Percentiles rank a stretch among this genome's conserved stretches.
These are phyloP conservation scores for Boeremia lycopersici DNA, from an alignment of 2,329 filamentous ascomycete species.

Conservation along the genomic window DNA sequence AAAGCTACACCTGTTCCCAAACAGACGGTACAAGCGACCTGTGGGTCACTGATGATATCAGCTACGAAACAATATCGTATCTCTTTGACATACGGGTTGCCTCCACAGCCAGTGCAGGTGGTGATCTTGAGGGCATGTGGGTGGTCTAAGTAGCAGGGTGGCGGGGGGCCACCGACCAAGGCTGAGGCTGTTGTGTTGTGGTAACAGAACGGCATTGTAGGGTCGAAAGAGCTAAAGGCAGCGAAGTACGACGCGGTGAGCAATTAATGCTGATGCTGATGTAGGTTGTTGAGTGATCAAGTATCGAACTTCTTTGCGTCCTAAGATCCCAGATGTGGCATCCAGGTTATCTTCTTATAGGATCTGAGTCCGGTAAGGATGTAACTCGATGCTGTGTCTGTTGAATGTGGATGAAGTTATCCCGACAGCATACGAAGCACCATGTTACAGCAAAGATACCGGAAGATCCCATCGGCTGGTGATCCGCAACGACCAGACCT, in stretches of 20 bases:
- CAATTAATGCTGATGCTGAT: neutral
- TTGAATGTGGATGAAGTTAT: neutral
- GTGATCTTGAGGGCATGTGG: slow-evolving; percentile 8
- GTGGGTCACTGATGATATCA: neutral
- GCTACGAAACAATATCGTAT: neutral
- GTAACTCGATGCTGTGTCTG: neutral
- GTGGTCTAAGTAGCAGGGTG: slow-evolving; percentile 8
- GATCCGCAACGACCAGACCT: neutral
- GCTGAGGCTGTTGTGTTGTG: neutral
- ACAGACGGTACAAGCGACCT: slow-evolving; percentile 1
- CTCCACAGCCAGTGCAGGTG: slow-evolving; percentile 10
- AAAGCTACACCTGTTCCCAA: slow-evolving; percentile 4
- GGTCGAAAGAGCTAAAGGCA: neutral
- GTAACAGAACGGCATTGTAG: neutral
- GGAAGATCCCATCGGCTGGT: neutral
- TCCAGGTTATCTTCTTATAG: no score
- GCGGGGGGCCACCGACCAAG: neutral
- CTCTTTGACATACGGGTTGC: slow-evolving; percentile 6
- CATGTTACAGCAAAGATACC: neutral
- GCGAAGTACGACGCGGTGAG: neutral
- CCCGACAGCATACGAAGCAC: neutral
- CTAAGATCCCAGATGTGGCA: no score
- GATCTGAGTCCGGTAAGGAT: neutral
- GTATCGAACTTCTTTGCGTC: neutral
- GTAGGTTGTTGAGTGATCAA: neutral